phyloP scores from a whole-genome alignment of 2,329 filamentous ascomycete genomes.

The Paecilomyces dactylethromorphus region DNA sequence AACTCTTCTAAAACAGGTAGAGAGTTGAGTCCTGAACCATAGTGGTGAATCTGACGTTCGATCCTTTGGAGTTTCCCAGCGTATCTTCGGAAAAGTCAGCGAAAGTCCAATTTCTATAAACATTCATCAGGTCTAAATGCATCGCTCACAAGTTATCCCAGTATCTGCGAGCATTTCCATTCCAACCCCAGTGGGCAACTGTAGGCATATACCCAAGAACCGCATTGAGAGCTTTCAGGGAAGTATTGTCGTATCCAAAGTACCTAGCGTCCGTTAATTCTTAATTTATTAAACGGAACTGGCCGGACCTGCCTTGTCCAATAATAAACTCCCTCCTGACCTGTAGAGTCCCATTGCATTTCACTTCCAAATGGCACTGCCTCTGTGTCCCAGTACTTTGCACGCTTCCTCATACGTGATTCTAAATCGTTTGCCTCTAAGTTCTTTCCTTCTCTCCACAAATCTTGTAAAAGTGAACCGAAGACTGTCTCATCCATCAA shows the following conservation, averaged over 20 bases:
- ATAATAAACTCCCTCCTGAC: slow-evolving; percentile 56
- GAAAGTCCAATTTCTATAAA: not conserved
- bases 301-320: slow-evolving; percentile 43
- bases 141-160: slow-evolving; percentile 47
- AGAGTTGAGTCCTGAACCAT: slow-evolving; percentile 53
- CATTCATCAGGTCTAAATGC: not conserved
- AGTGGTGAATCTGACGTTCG: slow-evolving; percentile 53
- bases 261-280: slow-evolving; percentile 21
- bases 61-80: slow-evolving; percentile 36
- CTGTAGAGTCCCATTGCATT: slow-evolving; percentile 58
- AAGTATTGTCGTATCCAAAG: slow-evolving; percentile 43
- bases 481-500: slow-evolving; percentile 57
- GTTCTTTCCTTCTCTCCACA: slow-evolving; percentile 42
- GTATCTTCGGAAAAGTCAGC: slow-evolving; percentile 18
- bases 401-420: slow-evolving; percentile 43
- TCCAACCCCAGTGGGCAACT: slow-evolving; percentile 57
- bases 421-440: slow-evolving; percentile 37
- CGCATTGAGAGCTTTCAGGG: slow-evolving; percentile 48
- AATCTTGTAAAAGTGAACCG: slow-evolving; percentile 46
- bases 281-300: not conserved
- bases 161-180: slow-evolving; percentile 55
- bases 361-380: slow-evolving; percentile 54
- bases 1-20: slow-evolving; percentile 49
- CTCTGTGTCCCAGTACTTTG: slow-evolving; percentile 44
- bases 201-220: slow-evolving; percentile 53